Percentiles rank a stretch among this genome's conserved stretches.
Evolutionary conservation across 23 red algal genomes (phyloP).

Genomic region (Porphyridium purpureum): DNA sequence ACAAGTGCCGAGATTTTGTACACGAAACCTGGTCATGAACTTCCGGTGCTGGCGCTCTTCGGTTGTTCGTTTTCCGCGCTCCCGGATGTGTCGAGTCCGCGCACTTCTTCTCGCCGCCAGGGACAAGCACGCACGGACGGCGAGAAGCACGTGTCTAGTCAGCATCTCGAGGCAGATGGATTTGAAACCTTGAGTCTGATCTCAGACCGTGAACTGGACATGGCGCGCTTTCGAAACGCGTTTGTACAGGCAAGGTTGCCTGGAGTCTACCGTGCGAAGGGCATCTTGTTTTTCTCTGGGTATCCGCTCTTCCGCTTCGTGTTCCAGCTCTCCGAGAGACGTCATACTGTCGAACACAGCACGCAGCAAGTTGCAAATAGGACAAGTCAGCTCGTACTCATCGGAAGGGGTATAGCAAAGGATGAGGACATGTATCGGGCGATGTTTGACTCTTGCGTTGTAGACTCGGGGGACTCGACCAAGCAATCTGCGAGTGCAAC

Average conservation of each 20-base stretch:
- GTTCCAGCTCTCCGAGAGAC: slow-evolving; percentile 63
- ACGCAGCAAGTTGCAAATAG: no score
- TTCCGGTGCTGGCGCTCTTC: neutral
- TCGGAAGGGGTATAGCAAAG: no score
- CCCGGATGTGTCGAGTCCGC: neutral
- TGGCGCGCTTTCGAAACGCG: slow-evolving; percentile 36
- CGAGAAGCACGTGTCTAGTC: neutral
- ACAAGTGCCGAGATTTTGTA: neutral
- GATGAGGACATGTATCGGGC: no score
- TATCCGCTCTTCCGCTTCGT: slow-evolving; percentile 54
- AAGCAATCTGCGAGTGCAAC: no score
- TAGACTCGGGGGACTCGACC: no score
- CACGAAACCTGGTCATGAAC: neutral
- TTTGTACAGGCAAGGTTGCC: slow-evolving; percentile 41
- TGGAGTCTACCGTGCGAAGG: slow-evolving; percentile 73
- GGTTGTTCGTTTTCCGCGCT: neutral
- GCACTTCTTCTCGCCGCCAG: neutral
- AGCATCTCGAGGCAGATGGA: slow-evolving; percentile 57
- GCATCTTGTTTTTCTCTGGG: slow-evolving; percentile 37
- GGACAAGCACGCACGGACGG: neutral
- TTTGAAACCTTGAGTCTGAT: slow-evolving; percentile 58
- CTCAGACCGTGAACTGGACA: slow-evolving; percentile 18
- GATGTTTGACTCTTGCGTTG: no score
- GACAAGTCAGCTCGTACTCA: no score
- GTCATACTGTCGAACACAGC: slow-evolving; percentile 71